Base-by-base conservation (phyloP, 495 filamentous ascomycete species). In the Lophium mytilinum region DNA sequence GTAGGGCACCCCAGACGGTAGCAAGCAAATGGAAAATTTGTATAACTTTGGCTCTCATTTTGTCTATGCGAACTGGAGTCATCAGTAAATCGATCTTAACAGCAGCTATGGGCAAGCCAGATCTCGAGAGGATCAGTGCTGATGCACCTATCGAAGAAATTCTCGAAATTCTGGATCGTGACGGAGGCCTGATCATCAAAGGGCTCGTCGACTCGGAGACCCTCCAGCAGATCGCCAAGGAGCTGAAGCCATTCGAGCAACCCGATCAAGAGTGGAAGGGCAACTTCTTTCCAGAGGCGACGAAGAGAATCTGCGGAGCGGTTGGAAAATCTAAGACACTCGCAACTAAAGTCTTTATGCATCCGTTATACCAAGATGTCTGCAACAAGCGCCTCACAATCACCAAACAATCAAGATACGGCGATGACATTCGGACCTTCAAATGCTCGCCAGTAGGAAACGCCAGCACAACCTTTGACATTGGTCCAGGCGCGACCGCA, bases 301-400 rank as follows among this genome's bases (percentile, higher is more conserved):
- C 37, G 12, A 54, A 47, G 37, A 55, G 64, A 11, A 54, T 72
- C 24, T 61, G 62, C 1, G 67, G 65, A 33, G 55, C 69, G 9
- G 67, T 72, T 5, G 67, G 68, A 11, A 72, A 71, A 37, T 72
- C 68, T 1, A 12, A 54, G 4, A 72, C 70, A 0, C 58, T 70
- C 10, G 69, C 66, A 0, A 47, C 46, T 14, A 56, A 56, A 0
- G 55, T 62, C 9, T 55, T 70, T n/a, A 65, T 65, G 14, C 45
- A 50, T n/a, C 61, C 70, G 0, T 60, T 59, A 1, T 49, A 61
- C 35, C 41, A 37, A 4, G 61, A 52, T 9, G 24, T 57, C 11
- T 17, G 30, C 12, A 40, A 57, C 21, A 15, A 8, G 7, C 40
- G 17, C 60, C 33, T 34, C 55, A 14, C 56, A 0, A 12, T 46